Conservation (phyloP, 345 rosid genomes). For the Jatropha curcas region DNA sequence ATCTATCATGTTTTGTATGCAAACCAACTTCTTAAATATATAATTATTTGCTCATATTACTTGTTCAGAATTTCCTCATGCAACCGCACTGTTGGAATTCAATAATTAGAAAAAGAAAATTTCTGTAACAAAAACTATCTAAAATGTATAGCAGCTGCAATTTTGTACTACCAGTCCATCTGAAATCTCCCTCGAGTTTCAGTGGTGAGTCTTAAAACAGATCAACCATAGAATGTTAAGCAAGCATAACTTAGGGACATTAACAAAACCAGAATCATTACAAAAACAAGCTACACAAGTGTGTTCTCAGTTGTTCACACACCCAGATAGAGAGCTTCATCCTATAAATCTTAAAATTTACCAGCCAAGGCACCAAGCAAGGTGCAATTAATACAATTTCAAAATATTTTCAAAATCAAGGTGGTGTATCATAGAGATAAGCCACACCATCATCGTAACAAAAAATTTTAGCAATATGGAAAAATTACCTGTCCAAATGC, state of each 20-base stretch:
- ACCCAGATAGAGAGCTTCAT: not conserved
- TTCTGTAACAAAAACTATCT: too few relatives aligned
- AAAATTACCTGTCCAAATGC: slow-evolving; percentile 56
- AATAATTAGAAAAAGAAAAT: not conserved
- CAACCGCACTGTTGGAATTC: not conserved
- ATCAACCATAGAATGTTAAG: not conserved
- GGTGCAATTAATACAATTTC: not conserved
- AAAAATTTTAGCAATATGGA: not conserved
- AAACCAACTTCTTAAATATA: slow-evolving; percentile 2
- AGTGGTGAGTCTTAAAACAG: not conserved
- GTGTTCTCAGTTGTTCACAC: not conserved
- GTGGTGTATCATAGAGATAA: not conserved
- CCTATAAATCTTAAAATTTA: not conserved
- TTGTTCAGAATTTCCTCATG: not conserved
- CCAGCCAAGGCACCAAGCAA: not conserved
- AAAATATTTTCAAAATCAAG: not conserved
- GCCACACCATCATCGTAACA: not conserved
- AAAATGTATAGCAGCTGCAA: not conserved
- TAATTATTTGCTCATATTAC: not conserved
- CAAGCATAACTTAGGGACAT: not conserved
- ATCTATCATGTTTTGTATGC: not conserved
- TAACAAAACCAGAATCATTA: not conserved
- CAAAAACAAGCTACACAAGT: not conserved
- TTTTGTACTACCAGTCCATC: not conserved
- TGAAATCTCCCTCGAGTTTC: not conserved